Evolutionary conservation across 148 eudicot genomes (phyloP), one percentile per base, ranked within the genome.

Genomic region (Vaccinium macrocarpon): DNA sequence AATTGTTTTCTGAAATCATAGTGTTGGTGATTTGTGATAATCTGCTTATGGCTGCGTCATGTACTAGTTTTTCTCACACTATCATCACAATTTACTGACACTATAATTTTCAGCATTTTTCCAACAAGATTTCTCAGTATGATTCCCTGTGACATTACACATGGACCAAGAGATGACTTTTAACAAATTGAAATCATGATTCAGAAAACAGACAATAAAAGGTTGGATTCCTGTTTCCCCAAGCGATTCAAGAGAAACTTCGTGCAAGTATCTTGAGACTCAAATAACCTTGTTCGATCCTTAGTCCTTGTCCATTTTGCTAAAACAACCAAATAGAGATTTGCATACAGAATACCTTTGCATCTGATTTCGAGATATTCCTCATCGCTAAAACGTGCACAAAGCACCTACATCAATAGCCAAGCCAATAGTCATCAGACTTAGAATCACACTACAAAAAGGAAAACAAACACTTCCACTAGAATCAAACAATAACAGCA

Each of bases 351-450:
- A 48, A 57, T 89, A 97, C 99, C 98, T 94, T 92, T 86, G 84
- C 97, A 95, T 90, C 98, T 90, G 48, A 89, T 87, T 66, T 85
- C 85, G 56, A 97, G 86, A 86, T 94, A 97, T 82, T 97, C 99
- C 80, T 97, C 98, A 68, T 97, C 96, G 64, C 93, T 92, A 82
- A 87, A 97, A 51, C 93, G 95, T 7, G 99, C 89, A 84, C 96
- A 95, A 48, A 97, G 87, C 10, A 94, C 97, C 99, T 97, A 81
- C 72, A 88, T 59, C 53, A 76, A 85, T 48, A 83, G 18, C 77
- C 79, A 76, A 78, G 35, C n/a, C 25, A 56, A 75, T 19, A 59
- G 21, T 57, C 42, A 18, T 50, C 78, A 18, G 42, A 62, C 80
- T 27, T 71, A 21, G 55, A 80, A 16, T 29, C 55, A 16, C 13